phyloP scores from a whole-genome alignment of 345 rosid species.

The Rubroshorea leprosula region DNA sequence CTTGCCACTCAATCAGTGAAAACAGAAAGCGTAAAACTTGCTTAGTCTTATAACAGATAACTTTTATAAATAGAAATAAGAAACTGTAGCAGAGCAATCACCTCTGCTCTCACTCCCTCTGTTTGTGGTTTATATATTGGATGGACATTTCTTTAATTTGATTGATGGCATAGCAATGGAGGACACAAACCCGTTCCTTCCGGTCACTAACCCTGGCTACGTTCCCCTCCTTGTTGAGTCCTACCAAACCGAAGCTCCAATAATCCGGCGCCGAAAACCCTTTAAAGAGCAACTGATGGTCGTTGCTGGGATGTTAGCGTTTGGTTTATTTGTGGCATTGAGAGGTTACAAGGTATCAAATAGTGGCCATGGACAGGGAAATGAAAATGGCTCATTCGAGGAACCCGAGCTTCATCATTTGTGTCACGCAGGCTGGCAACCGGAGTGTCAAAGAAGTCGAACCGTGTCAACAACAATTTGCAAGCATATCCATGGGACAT shows the following conservation, averaged over 20 bases:
- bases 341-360: neutral
- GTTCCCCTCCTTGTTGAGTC: conserved; percentile 13
- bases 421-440: conserved; percentile 10
- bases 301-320: conserved; percentile 27
- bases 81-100: neutral
- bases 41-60: neutral
- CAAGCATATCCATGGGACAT: conserved; percentile 66
- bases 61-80: neutral
- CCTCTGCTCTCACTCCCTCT: neutral
- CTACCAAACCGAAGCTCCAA: conserved; percentile 4
- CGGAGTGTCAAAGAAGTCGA: conserved; percentile 81
- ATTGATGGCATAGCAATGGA: conserved; percentile 13
- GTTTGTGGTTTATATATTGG: too few species aligned
- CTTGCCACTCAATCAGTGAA: neutral
- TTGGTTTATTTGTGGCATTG: conserved; percentile 26
- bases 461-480: conserved; percentile 16
- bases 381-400: neutral
- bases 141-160: neutral
- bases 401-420: too few species aligned
- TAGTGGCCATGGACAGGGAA: neutral
- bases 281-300: conserved; percentile 19
- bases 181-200: conserved; percentile 16
- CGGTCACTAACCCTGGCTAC: conserved; percentile 9
- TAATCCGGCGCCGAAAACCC: conserved; percentile 16
- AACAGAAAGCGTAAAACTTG: neutral